phyloP scores from a whole-genome alignment of 2,329 filamentous ascomycete species.

The Drechslerella dactyloides region DNA sequence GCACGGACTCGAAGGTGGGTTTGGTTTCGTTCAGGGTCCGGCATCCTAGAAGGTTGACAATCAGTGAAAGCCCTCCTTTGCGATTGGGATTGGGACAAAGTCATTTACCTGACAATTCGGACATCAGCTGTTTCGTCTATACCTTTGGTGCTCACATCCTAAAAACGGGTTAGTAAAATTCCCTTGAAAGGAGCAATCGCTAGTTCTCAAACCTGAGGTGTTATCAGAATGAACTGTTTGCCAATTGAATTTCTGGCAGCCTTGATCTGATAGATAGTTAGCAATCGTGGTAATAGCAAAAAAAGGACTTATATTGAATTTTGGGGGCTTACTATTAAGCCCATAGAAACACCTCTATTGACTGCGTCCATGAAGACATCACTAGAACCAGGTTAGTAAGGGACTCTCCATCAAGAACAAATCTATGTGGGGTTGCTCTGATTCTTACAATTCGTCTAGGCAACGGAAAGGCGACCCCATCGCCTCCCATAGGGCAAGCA shows the following conservation, averaged over 20 bases:
- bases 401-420: not conserved
- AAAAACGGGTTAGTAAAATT: not conserved
- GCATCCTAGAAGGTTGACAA: slow-evolving; percentile 58
- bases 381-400: slow-evolving; percentile 56
- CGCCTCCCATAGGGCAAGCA: slow-evolving; percentile 93
- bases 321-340: slow-evolving; percentile 77
- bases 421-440: not conserved
- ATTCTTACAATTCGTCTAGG: slow-evolving; percentile 81
- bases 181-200: not conserved
- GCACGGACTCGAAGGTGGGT: slow-evolving; percentile 53
- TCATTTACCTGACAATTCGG: slow-evolving; percentile 73
- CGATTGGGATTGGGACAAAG: too few species aligned
- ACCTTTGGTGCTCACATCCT: slow-evolving; percentile 62
- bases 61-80: too few species aligned
- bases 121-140: slow-evolving; percentile 71
- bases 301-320: not conserved
- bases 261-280: slow-evolving; percentile 67
- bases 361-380: slow-evolving; percentile 99
- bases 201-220: slow-evolving; percentile 77
- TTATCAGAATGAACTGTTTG: slow-evolving; percentile 94
- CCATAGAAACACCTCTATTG: slow-evolving; percentile 89
- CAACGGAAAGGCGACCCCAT: slow-evolving; percentile 96
- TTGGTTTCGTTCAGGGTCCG: slow-evolving; percentile 63
- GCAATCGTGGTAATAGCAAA: slow-evolving; percentile 11
- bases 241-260: slow-evolving; percentile 86